Evolutionary conservation across 192 early-diverging fungal species (phyloP), one percentile per base, ranked within the genome.

Genomic region (Spizellomyces sp.): DNA sequence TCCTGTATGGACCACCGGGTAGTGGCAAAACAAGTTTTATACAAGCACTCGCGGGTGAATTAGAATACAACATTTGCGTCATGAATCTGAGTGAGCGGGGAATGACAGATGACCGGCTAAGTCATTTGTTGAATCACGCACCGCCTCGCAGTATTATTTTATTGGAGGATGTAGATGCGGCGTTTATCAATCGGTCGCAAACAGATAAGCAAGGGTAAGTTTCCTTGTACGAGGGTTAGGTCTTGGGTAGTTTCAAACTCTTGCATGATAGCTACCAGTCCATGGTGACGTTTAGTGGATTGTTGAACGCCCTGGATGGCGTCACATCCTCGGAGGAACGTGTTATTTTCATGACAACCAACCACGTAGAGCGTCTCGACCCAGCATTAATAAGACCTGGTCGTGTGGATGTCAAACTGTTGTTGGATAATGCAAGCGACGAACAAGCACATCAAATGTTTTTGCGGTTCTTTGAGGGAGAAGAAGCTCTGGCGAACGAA

Each of bases 321-420:
- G 88, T 91, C 14, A 84, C 83, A 4, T 77, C 89, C 7, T 84
- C 89, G 47, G 91, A 93, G 77, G 91, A 90, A 22, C 82, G 91
- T 5, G 84, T 93, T 62, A 81, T 93, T 12, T 91, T 90, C 75
- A 91, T 93, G 91, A 93, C 91, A 6, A 92, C 90, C 19, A 91
- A 92, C 56, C 91, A 93, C 64, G 45, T 89, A 15, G 84, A 84
- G 15, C 82, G 85, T 9, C 79, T 93, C n/a, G 91, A 93, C 76
- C 81, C 87, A 9, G 78, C 91, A 22, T 74, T 92, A 58, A 91
- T 89, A 64, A 81, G 89, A 52, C 89, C 91, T 42, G 91, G 91
- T 2, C 83, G 91, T 27, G 88, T 91, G 14, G 91, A 93, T 67
- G 66, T 89, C 0, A 60, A 83, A 55, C 78, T 84, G 5, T 70